These are phyloP conservation scores for Xylariaceae sp. DNA, from an alignment of 2,329 filamentous ascomycete species.

Conservation along the genomic window DNA sequence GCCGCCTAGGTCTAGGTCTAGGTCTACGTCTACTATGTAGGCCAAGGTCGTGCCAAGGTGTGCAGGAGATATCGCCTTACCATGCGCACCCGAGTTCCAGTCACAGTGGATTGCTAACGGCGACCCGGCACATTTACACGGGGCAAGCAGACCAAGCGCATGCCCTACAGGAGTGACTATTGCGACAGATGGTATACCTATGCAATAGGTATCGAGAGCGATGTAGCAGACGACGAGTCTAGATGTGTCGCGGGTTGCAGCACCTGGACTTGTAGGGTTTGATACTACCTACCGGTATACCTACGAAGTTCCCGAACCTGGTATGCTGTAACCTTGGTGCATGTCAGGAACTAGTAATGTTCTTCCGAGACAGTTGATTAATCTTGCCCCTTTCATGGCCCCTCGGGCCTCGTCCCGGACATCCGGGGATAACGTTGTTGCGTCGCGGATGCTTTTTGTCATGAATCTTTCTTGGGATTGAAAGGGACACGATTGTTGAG, in stretches of 20 bases:
- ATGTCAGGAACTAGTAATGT: too few relatives aligned
- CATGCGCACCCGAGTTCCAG: neutral
- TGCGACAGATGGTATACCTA: neutral
- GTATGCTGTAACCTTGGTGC: too few relatives aligned
- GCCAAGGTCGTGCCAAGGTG: neutral
- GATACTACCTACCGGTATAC: too few relatives aligned
- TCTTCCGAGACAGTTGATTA: too few relatives aligned
- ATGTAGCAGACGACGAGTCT: neutral
- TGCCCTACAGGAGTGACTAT: neutral
- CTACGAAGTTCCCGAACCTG: too few relatives aligned
- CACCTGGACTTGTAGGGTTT: neutral
- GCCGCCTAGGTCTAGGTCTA: neutral
- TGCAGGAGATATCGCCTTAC: neutral
- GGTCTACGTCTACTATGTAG: too few relatives aligned
- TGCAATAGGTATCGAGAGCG: conserved; percentile 1
- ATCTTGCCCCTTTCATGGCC: too few relatives aligned
- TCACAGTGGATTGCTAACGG: neutral
- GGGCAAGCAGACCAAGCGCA: neutral
- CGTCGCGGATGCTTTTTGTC: neutral
- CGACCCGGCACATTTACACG: neutral
- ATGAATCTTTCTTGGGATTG: conserved; percentile 2
- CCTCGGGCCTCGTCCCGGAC: too few relatives aligned
- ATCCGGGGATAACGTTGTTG: too few relatives aligned
- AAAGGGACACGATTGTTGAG: conserved; percentile 1
- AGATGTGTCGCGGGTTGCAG: neutral